Conservation (phyloP, 768 basidiomycete genomes). For the Boletus rubropictus region DNA sequence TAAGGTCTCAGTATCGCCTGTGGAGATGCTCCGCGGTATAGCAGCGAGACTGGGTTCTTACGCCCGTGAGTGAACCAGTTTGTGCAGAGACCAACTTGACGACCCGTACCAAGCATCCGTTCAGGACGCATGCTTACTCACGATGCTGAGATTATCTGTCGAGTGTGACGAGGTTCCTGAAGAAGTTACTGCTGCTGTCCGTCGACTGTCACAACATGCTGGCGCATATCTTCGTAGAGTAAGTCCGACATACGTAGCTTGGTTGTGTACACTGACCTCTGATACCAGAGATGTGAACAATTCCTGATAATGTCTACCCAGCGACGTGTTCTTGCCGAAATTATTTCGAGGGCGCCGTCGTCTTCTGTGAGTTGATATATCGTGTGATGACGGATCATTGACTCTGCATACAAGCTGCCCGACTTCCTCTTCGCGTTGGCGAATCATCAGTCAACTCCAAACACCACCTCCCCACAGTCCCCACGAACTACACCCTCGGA, state of each 20-base stretch:
- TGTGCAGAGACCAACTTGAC: conserved; percentile 7
- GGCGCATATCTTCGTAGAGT: conserved; percentile 58
- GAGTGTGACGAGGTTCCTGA: conserved; percentile 52
- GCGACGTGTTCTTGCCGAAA: conserved; percentile 39
- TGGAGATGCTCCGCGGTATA: conserved; percentile 44
- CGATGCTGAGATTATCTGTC: conserved; percentile 62
- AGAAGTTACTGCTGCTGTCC: conserved; percentile 39
- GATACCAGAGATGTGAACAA: conserved; percentile 60
- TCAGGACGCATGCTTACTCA: conserved; percentile 66
- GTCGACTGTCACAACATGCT: conserved; percentile 37
- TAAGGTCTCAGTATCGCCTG: conserved; percentile 44
- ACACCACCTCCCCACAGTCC: conserved; percentile 3
- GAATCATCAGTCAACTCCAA: conserved; percentile 20
- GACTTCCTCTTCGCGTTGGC: conserved; percentile 58
- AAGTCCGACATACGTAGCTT: conserved; percentile 11
- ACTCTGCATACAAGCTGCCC: conserved; percentile 51
- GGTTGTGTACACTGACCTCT: conserved; percentile 4
- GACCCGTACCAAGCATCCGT: conserved; percentile 46
- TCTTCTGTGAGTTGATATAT: conserved; percentile 44
- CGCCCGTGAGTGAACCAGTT: conserved; percentile 37
- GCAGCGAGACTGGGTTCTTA: conserved; percentile 36
- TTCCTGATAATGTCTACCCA: conserved; percentile 49
- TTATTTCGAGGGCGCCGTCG: conserved; percentile 45
- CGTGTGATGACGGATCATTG: conserved; percentile 1
- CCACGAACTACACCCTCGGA: conserved; percentile 7